Evolutionary conservation across 345 rosid species (phyloP), one percentile per base, ranked within the genome.

Genomic region (Physaria fendleri): DNA sequence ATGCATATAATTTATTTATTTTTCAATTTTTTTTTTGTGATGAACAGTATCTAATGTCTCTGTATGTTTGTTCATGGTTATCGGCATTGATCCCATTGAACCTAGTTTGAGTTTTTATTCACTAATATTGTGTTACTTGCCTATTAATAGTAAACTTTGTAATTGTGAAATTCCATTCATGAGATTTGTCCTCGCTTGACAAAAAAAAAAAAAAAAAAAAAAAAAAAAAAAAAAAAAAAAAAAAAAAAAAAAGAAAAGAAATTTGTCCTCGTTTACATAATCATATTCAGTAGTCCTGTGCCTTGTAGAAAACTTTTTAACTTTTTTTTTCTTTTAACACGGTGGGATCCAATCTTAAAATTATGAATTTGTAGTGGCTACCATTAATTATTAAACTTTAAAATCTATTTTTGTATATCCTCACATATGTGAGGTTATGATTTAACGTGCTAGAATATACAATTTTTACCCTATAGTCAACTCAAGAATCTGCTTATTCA

Each of bases 401-500:
- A 15, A 15, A 10, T 14, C 21, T 20, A 15, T 39, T 7, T 10
- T 16, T 15, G 20, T 15, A 39, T 7, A 39, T 21, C 21, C 20
- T 3, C 8, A 39, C 9, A 39, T 4, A 15, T 15, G 11, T 16
- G 11, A 39, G 43, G 5, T 15, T 14, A 39, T 6, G 10, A 15
- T 6, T 39, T 14, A 39, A 27, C 13, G 25, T 27, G 53, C 7
- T 47, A 27, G 34, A 27, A 27, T 39, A 16, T 15, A 16, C 40
- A 14, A 14, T 6, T 16, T 35, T n/a, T n/a, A n/a, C n/a, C n/a
- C n/a, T n/a, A n/a, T n/a, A n/a, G 38, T 49, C 38, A 50, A 17
- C 56, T 38, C 39, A 16, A 50, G 61, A 33, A 53, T 32, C 44
- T 41, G 25, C 53, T n/a, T 32, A 14, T 65, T 55, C 48, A 43